Evolutionary conservation across 192 early-diverging fungal genomes (phyloP).

Genomic region (Podila horticola): DNA sequence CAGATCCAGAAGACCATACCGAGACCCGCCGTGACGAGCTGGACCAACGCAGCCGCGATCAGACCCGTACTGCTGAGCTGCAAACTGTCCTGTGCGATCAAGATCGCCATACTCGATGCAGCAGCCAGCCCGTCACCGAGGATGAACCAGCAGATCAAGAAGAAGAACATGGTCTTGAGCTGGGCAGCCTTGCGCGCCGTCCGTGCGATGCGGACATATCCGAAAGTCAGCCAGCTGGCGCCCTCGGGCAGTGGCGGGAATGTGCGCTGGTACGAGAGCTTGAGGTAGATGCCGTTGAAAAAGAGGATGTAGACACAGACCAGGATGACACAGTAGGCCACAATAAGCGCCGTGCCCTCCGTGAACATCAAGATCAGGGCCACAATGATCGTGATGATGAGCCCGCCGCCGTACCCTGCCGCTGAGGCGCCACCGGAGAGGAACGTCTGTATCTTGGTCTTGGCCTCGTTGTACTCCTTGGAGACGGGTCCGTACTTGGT

Average conservation of each 20-base stretch:
- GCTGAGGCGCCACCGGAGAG: slow-evolving; percentile 53
- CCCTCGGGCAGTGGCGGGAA: slow-evolving; percentile 61
- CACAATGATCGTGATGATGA: slow-evolving; percentile 45
- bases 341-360: slow-evolving; percentile 21
- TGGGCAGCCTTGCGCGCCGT: slow-evolving; percentile 55
- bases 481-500: slow-evolving; percentile 19
- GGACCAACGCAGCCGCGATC: slow-evolving; percentile 63
- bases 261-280: slow-evolving; percentile 42
- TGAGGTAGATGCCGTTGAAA: slow-evolving; percentile 35
- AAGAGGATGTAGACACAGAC: slow-evolving; percentile 55
- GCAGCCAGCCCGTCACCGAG: slow-evolving; percentile 73
- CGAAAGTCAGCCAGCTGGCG: slow-evolving; percentile 49
- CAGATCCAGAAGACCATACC: slow-evolving; percentile 66
- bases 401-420: slow-evolving; percentile 39
- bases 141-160: slow-evolving; percentile 75
- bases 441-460: slow-evolving; percentile 35
- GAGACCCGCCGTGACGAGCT: slow-evolving; percentile 59
- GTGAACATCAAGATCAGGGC: slow-evolving; percentile 36
- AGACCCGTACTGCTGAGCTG: slow-evolving; percentile 55
- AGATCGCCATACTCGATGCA: slow-evolving; percentile 61
- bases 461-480: slow-evolving; percentile 23
- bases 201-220: slow-evolving; percentile 49
- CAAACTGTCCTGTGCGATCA: slow-evolving; percentile 65
- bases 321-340: slow-evolving; percentile 47
- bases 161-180: slow-evolving; percentile 66